Base-by-base conservation (phyloP, 352 stramenopile species). In the Globisporangium emineosum region DNA sequence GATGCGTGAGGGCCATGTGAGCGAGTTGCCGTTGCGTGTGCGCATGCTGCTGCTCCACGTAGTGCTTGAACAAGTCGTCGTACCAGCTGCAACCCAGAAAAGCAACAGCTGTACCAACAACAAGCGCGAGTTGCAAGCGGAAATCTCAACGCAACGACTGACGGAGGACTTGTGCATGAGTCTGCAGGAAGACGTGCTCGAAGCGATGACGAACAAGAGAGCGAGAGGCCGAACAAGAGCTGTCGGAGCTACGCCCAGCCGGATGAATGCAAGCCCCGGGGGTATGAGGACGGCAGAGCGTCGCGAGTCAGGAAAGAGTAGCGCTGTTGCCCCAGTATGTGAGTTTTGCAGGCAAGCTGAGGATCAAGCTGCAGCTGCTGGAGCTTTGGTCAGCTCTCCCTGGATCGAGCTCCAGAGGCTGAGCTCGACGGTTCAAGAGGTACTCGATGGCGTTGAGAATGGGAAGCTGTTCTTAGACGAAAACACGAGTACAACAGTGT, bases 111-210 rank as follows among this genome's bases (percentile, higher is more conserved):
- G 9, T 30, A n/a, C 27, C 1, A 19, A 13, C n/a, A 17, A 7
- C 21, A 9, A 62, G 17, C 40, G 25, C n/a, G 10, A 5, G 3
- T 6, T 51, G 25, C 15, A 51, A 17, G 12, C 3, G 4, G n/a
- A 29, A 12, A 25, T 2, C 23, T 30, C 35, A 61, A 65, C 29
- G 29, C 72, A 70, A 27, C 68, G 23, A 15, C 75, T 77, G 61
- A 65, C 79, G 10, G 66, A 74, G n/a, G 49, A 75, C 42, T 23
- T 83, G 25, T 76, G 72, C 53, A 67, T 71, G 35, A 81, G 72
- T 63, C 45, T 83, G 51, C 66, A 79, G 45, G 75, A 83, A 27
- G 75, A 79, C 25, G 40, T 72, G 33, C 57, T 77, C 15, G 75
- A 83, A 30, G 58, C 67, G 25, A 68, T 75, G 25, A 49, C 77